phyloP scores from a whole-genome alignment of 73 alveolate genomes.

The Breviolum minutum region DNA sequence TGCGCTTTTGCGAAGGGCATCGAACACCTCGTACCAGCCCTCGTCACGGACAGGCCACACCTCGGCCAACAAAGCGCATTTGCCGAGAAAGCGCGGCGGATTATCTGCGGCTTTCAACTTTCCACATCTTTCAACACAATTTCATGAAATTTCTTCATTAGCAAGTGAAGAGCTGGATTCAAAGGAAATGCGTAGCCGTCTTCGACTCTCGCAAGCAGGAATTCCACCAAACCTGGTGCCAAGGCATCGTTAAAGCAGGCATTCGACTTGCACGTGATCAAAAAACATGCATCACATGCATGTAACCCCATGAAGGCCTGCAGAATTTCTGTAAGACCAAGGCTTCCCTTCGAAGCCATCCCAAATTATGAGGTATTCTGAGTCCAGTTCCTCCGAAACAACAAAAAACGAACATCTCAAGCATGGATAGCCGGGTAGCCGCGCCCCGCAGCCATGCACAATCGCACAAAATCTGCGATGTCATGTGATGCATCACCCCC shows the following conservation, averaged over 20 bases:
- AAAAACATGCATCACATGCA: neutral
- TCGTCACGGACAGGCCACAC: constrained; percentile 90
- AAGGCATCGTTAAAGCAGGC: neutral
- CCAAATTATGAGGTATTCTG: constrained; percentile 92
- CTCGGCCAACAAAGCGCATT: neutral
- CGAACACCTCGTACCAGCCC: constrained; percentile 89
- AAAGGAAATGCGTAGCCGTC: constrained; percentile 86
- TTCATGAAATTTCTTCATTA: neutral
- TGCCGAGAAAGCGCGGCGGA: neutral
- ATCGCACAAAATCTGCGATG: neutral
- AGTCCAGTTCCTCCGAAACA: constrained; percentile 65
- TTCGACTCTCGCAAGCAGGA: constrained; percentile 46
- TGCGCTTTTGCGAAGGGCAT: constrained; percentile 50
- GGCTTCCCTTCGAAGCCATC: constrained; percentile 95
- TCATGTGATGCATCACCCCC: neutral
- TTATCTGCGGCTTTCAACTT: neutral
- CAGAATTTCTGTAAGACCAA: constrained; percentile 46
- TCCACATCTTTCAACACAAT: neutral
- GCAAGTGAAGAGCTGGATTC: constrained; percentile 53
- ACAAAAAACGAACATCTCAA: neutral
- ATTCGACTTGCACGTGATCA: no score
- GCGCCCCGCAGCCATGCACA: neutral
- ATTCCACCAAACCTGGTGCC: constrained; percentile 39
- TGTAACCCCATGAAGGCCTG: neutral
- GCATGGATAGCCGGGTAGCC: neutral